Percentiles rank a stretch among this genome's conserved stretches.
These are phyloP conservation scores for Solanum paucissectum DNA, from an alignment of 257 asterid genomes.

Conservation along the genomic window DNA sequence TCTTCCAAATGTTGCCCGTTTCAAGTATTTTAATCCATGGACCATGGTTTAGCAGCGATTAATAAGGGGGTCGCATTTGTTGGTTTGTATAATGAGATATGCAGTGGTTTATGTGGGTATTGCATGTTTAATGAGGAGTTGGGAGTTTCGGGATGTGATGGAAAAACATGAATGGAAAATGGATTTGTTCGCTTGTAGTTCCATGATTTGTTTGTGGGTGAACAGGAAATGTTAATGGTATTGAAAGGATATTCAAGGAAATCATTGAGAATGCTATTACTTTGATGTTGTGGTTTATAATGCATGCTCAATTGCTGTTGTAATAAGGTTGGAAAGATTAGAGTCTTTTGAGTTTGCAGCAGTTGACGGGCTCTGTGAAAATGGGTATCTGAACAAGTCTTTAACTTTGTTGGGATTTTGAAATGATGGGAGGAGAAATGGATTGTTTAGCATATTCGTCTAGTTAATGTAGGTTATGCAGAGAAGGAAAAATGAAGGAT, in stretches of 20 bases:
- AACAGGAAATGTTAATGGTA: constrained; percentile 55
- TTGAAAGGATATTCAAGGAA: constrained; percentile 42
- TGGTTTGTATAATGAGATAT: constrained; percentile 52
- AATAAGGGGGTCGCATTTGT: constrained; percentile 32
- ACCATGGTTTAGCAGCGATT: constrained; percentile 55
- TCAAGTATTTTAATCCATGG: constrained; percentile 67
- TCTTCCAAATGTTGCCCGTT: constrained; percentile 49
- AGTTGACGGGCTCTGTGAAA: constrained; percentile 59
- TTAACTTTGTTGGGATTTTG: constrained; percentile 39
- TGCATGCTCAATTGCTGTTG: constrained; percentile 53
- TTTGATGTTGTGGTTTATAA: constrained; percentile 55
- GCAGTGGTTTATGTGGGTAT: constrained; percentile 73
- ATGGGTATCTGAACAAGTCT: constrained; percentile 43
- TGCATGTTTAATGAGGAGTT: constrained; percentile 48
- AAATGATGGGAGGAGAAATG: constrained; percentile 25
- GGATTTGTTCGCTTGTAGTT: constrained; percentile 55
- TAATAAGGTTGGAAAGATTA: constrained; percentile 30
- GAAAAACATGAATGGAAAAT: constrained; percentile 35
- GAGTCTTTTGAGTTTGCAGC: constrained; percentile 46
- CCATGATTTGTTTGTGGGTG: constrained; percentile 50
- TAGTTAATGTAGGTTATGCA: constrained; percentile 42
- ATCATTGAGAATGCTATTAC: constrained; percentile 33
- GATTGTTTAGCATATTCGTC: constrained; percentile 57
- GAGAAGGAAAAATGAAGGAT: constrained; percentile 40
- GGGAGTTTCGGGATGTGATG: constrained; percentile 54